A percentile compares a stretch with the other conserved stretches of the same genome.
Evolutionary conservation across 1,284 basidiomycete species (phyloP).

Genomic region (Ustilago trichophora): DNA sequence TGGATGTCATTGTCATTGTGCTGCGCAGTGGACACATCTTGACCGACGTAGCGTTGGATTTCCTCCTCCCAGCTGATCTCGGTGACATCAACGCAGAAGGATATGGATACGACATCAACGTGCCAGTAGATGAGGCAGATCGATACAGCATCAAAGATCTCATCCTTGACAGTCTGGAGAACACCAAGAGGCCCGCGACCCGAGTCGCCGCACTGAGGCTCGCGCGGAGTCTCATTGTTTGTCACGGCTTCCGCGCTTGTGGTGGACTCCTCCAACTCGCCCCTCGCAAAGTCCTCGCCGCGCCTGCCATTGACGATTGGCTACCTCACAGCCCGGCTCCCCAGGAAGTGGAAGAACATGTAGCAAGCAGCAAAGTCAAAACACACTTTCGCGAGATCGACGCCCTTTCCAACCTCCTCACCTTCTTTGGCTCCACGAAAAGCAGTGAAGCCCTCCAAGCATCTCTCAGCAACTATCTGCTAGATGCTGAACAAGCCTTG

Average conservation of each 20-base stretch:
- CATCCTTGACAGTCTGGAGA: constrained; percentile 46
- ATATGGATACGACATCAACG: constrained; percentile 12
- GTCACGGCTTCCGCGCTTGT: constrained; percentile 47
- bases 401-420: constrained; percentile 27
- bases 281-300: constrained; percentile 4
- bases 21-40: constrained; percentile 52
- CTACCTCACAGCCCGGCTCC: background rate
- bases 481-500: constrained; percentile 75
- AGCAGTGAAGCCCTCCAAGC: constrained; percentile 23
- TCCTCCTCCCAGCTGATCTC: constrained; percentile 20
- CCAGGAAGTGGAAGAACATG: background rate
- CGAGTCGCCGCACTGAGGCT: constrained; percentile 49
- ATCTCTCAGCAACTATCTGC: constrained; percentile 72
- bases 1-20: constrained; percentile 71
- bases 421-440: constrained; percentile 9
- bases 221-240: constrained; percentile 40
- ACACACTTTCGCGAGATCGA: constrained; percentile 42
- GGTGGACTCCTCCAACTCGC: constrained; percentile 28
- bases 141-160: constrained; percentile 54
- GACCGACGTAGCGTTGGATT: constrained; percentile 53
- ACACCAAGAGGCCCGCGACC: constrained; percentile 19
- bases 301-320: constrained; percentile 10
- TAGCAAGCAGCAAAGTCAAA: constrained; percentile 10
- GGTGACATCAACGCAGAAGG: background rate
- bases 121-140: constrained; percentile 29